Conservation (phyloP, 306 rosid genomes). For the Trifolium fragiferum region DNA sequence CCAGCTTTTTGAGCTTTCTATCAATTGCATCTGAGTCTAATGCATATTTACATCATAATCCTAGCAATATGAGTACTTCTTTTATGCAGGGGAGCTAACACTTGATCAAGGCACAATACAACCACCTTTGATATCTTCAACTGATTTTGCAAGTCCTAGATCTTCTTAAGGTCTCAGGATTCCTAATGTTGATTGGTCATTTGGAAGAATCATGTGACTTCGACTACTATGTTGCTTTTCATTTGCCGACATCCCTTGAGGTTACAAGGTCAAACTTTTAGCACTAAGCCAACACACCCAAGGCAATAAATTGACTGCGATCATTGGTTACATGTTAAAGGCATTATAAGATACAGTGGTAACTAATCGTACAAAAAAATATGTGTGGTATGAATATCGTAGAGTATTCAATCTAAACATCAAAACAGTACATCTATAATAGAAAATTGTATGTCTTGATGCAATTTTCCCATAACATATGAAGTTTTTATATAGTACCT, state of each 20-base stretch:
- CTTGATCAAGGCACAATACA: neutral
- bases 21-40: neutral
- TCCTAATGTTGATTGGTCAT: no score
- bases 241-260: neutral
- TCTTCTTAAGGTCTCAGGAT: neutral
- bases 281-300: neutral
- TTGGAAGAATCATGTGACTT: no score
- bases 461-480: neutral
- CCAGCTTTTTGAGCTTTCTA: neutral
- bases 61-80: conserved; percentile 1
- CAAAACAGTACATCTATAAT: conserved; percentile 26
- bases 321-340: neutral
- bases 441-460: conserved; percentile 10
- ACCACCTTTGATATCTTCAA: neutral
- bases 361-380: neutral
- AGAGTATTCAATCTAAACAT: conserved; percentile 14
- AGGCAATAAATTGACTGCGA: neutral
- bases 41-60: neutral
- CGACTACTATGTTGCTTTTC: neutral
- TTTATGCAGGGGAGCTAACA: neutral
- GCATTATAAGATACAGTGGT: conserved; percentile 9
- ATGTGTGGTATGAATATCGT: neutral
- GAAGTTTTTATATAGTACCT: conserved; percentile 57
- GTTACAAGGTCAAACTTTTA: neutral
- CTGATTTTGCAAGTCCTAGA: neutral